Evolutionary conservation across 148 eudicot species (phyloP).

Genomic region (Silene uniflora): DNA sequence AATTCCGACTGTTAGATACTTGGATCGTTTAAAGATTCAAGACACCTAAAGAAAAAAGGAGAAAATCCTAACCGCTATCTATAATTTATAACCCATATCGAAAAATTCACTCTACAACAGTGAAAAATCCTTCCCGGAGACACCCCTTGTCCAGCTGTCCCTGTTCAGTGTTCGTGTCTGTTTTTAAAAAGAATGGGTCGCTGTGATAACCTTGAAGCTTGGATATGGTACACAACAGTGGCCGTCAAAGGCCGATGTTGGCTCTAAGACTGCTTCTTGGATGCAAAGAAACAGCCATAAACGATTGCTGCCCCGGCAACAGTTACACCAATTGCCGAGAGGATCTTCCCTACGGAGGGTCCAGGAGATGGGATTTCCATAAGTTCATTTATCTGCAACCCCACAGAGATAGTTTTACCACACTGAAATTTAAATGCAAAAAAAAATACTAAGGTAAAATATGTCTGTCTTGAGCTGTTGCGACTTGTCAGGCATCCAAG

Average conservation of each 20-base stretch:
- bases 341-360: constrained; percentile 41
- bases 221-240: not conserved
- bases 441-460: too few relatives aligned
- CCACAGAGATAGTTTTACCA: not conserved
- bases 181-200: too few relatives aligned
- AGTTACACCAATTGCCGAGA: constrained; percentile 39
- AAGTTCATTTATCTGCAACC: constrained; percentile 56
- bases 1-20: too few relatives aligned
- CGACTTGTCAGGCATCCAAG: not conserved
- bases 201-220: too few relatives aligned
- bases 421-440: not conserved
- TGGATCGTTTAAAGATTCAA: too few relatives aligned
- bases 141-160: too few relatives aligned
- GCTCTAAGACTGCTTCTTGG: constrained; percentile 49
- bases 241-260: not conserved
- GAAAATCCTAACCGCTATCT: too few relatives aligned
- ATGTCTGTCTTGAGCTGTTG: not conserved
- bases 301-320: constrained; percentile 77
- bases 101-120: too few relatives aligned
- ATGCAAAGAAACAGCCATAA: constrained; percentile 57
- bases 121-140: too few relatives aligned
- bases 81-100: too few relatives aligned
- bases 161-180: too few relatives aligned
- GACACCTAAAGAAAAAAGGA: too few relatives aligned
- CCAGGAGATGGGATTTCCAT: constrained; percentile 40